phyloP scores from a whole-genome alignment of 805 yeast species.

The Ogataea corticis region DNA sequence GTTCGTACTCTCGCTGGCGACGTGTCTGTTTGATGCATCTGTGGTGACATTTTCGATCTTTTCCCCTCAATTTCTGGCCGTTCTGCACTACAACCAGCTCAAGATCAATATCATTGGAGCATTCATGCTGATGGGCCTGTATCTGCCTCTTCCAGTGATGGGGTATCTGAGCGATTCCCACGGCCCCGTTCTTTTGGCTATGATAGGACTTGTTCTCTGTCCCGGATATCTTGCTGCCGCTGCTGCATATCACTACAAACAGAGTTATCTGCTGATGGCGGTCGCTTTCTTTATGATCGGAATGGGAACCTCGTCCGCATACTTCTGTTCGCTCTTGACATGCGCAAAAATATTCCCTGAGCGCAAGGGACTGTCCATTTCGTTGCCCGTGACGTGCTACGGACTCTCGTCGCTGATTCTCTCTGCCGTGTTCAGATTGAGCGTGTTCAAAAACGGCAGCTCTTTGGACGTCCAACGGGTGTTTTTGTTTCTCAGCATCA shows the following conservation, averaged over 20 bases:
- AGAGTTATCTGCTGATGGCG: constrained; percentile 40
- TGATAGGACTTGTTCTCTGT: constrained; percentile 59
- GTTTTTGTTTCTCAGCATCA: constrained; percentile 50
- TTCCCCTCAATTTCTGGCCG: constrained; percentile 62
- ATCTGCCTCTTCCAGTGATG: constrained; percentile 75
- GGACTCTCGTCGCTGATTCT: constrained; percentile 81
- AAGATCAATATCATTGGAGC: constrained; percentile 72
- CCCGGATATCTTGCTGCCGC: constrained; percentile 67
- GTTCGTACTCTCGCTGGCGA: constrained; percentile 54
- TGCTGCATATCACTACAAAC: constrained; percentile 31
- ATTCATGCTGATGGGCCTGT: constrained; percentile 76
- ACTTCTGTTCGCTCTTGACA: constrained; percentile 69
- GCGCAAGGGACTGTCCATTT: constrained; percentile 75
- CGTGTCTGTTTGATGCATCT: constrained; percentile 80
- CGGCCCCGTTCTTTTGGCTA: constrained; percentile 73
- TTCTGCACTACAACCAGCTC: constrained; percentile 63
- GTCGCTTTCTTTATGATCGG: constrained; percentile 62
- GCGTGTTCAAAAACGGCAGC: constrained; percentile 34
- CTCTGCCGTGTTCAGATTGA: constrained; percentile 55
- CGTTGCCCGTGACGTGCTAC: constrained; percentile 84
- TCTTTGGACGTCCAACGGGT: constrained; percentile 49
- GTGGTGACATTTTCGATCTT: constrained; percentile 80
- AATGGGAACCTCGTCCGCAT: constrained; percentile 69
- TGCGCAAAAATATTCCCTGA: constrained; percentile 86
- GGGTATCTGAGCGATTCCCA: constrained; percentile 85